Conservation (phyloP, 164 flowering plant genomes). For the Umbellularia californica region DNA sequence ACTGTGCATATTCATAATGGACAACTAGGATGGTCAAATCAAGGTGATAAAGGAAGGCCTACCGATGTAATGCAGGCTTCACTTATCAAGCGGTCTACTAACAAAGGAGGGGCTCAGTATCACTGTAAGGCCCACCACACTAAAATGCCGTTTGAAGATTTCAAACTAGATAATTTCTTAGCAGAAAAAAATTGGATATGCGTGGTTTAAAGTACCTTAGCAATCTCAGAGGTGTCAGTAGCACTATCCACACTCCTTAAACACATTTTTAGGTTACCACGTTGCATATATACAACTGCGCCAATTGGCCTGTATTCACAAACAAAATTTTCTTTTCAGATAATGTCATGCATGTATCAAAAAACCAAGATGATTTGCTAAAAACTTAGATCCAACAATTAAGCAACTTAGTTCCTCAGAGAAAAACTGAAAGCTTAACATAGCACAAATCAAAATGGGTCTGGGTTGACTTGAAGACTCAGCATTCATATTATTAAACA, state of each 20-base stretch:
- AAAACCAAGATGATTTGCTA: not conserved
- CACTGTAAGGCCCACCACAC: not conserved
- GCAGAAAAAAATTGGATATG: not conserved
- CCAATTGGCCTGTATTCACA: slow-evolving; percentile 81
- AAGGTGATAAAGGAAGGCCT: not conserved
- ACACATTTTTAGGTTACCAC: slow-evolving; percentile 79
- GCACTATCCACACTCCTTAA: slow-evolving; percentile 64
- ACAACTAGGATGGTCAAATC: not conserved
- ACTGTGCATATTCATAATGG: not conserved
- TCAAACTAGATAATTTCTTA: not conserved
- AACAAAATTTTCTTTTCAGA: slow-evolving; percentile 1
- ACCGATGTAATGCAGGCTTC: not conserved
- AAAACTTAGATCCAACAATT: not conserved
- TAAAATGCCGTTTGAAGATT: not conserved
- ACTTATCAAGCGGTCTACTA: not conserved
- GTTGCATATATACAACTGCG: slow-evolving; percentile 81
- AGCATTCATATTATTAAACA: too few relatives aligned
- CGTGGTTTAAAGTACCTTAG: slow-evolving; percentile 53
- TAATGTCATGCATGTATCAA: not conserved
- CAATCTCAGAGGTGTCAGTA: slow-evolving; percentile 87
- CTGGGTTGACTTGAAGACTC: too few relatives aligned
- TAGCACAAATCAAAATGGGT: too few relatives aligned
- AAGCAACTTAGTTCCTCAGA: not conserved
- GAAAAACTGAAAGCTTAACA: too few relatives aligned
- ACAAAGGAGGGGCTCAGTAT: not conserved